Evolutionary conservation across 306 rosid genomes (phyloP).

Genomic region (Prunus davidiana): DNA sequence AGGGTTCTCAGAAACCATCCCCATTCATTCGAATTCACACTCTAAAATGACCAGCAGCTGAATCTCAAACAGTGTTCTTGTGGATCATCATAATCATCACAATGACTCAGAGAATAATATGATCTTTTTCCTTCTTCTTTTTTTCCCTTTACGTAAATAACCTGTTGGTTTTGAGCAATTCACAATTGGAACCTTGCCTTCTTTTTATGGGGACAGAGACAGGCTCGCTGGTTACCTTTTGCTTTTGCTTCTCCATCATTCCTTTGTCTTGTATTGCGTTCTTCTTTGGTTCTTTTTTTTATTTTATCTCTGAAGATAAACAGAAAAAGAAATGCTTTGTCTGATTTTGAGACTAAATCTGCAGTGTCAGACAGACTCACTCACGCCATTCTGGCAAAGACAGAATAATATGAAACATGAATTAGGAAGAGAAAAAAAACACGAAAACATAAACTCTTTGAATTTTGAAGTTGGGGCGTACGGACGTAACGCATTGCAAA

Average conservation of each 20-base stretch:
- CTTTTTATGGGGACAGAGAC: not conserved
- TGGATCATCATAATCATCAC: conserved; percentile 1
- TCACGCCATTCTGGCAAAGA: not conserved
- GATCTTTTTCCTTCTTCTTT: not conserved
- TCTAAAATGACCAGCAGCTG: not conserved
- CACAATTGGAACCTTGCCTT: not conserved
- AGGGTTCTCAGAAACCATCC: conserved; percentile 62
- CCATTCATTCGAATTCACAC: not conserved
- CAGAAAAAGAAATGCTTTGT: conserved; percentile 6
- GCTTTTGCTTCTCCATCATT: conserved; percentile 13
- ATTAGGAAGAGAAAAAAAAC: too few relatives aligned
- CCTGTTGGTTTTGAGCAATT: conserved; percentile 10
- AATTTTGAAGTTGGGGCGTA: not conserved
- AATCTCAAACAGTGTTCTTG: conserved; percentile 18
- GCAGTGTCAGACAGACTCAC: not conserved
- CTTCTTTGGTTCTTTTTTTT: not conserved
- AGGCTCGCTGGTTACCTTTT: not conserved
- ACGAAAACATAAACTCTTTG: too few relatives aligned
- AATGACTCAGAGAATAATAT: not conserved
- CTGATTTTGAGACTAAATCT: not conserved
- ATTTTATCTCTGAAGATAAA: not conserved
- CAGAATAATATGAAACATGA: not conserved
- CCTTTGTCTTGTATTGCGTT: conserved; percentile 14
- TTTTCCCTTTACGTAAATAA: not conserved
- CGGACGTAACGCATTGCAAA: not conserved